Evolutionary conservation across 129 eudicot genomes (phyloP).

Genomic region (Logfia minima): DNA sequence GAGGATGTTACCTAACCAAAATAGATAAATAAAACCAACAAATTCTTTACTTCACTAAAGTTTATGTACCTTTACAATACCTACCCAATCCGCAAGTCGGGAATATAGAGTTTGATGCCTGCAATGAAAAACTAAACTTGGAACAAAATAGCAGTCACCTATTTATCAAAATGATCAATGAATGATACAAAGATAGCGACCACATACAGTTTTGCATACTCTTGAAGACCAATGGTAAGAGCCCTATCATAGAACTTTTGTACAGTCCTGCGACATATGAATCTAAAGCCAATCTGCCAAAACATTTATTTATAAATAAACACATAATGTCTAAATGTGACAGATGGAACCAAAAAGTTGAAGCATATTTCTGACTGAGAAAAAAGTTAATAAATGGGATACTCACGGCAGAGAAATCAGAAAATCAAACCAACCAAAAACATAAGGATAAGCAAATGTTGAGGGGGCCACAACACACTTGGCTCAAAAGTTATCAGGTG

Average conservation of each 20-base stretch:
- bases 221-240: constrained; percentile 82
- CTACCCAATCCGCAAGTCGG: constrained; percentile 95
- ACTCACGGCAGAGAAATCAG: too few relatives aligned
- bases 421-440: too few relatives aligned
- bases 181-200: constrained; percentile 22
- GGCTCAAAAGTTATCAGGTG: too few relatives aligned
- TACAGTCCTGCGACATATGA: constrained; percentile 70
- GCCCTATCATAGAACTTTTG: constrained; percentile 87
- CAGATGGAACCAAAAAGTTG: background rate
- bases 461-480: too few relatives aligned
- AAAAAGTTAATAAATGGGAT: background rate
- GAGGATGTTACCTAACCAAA: background rate
- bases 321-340: background rate
- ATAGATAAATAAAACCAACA: background rate
- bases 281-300: constrained; percentile 82
- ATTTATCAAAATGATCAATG: constrained; percentile 5
- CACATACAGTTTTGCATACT: constrained; percentile 79
- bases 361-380: background rate
- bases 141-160: background rate
- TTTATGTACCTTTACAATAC: constrained; percentile 67
- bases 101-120: constrained; percentile 76
- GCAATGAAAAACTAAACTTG: constrained; percentile 34
- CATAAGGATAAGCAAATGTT: too few relatives aligned
- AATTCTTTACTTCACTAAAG: background rate
- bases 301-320: background rate